Base-by-base conservation (phyloP, 768 basidiomycete species). In the Naganishia randhawae region DNA sequence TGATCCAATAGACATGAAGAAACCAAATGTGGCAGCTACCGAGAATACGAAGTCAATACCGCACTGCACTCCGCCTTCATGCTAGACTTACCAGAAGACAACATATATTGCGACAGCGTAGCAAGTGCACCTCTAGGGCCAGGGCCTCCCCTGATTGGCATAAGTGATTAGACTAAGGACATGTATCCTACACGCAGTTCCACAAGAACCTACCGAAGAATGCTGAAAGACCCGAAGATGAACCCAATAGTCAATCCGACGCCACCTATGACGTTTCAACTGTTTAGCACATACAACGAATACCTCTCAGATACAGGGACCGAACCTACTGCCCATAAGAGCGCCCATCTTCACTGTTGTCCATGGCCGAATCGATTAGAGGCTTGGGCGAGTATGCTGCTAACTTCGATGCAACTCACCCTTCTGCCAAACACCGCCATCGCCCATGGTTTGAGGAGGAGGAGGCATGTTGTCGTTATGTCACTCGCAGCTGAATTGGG, bases 201-300 rank as follows among this genome's bases (percentile, higher is more conserved):
- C 52, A 8, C 11, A 29, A n/a, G 10, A 39, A 74, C 88, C 75
- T 73, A 91, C 93, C 92, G 84, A 50, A 98, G 81, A 77, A 98
- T 91, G 74, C 87, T 92, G 83, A 89, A 96, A 31, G 89, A 87
- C 50, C 95, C 95, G 76, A 98, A 98, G 69, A 99, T 88, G 82
- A 98, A 97, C 19, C 96, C 95, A 76, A 97, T 96, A 37, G 93
- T 95, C 52, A 96, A 85, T 14, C 95, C 95, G 64, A 97, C 94
- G 68, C 91, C 91, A 73, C 88, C 90, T 77, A 48, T 13, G 14
- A 31, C 39, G 37, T 1, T 31, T 41, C 51, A 27, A 29, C 45
- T 25, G 14, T 32, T 66, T n/a, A 51, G 65, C n/a, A 37, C 16
- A 9, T 37, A 14, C 53, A 33, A 1, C 50, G 3, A 13, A 39